phyloP scores from a whole-genome alignment of 345 rosid genomes.

The Fremontodendron californicum region DNA sequence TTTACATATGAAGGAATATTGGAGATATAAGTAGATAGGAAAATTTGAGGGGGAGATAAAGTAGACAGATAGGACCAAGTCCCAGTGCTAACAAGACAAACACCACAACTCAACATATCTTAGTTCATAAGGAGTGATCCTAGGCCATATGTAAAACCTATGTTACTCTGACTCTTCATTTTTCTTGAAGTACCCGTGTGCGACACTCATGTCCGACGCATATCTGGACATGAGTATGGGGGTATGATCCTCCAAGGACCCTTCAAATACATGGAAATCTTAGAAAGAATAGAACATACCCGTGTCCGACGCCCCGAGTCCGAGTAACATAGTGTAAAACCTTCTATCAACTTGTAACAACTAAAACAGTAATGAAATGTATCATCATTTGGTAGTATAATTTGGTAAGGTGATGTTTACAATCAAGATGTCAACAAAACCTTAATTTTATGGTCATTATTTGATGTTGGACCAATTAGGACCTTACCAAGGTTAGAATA shows the following conservation, averaged over 20 bases:
- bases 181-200: too few species aligned
- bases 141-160: background rate
- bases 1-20: background rate
- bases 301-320: too few species aligned
- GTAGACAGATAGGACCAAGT: background rate
- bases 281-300: too few species aligned
- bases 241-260: too few species aligned
- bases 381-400: background rate
- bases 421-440: background rate
- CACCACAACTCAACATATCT: background rate
- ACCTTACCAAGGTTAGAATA: background rate
- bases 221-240: too few species aligned
- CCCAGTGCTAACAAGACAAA: background rate
- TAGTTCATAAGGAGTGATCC: background rate
- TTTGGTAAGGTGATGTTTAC: background rate
- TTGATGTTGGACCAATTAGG: background rate
- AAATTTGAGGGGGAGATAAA: background rate
- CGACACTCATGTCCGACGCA: too few species aligned
- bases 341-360: background rate
- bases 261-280: too few species aligned
- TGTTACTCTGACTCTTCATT: too few species aligned
- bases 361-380: background rate
- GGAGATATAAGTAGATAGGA: too few species aligned
- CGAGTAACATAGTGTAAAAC: too few species aligned
- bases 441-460: background rate